Evolutionary conservation across 768 basidiomycete genomes (phyloP).

Genomic region (Fomitopsis serialis): DNA sequence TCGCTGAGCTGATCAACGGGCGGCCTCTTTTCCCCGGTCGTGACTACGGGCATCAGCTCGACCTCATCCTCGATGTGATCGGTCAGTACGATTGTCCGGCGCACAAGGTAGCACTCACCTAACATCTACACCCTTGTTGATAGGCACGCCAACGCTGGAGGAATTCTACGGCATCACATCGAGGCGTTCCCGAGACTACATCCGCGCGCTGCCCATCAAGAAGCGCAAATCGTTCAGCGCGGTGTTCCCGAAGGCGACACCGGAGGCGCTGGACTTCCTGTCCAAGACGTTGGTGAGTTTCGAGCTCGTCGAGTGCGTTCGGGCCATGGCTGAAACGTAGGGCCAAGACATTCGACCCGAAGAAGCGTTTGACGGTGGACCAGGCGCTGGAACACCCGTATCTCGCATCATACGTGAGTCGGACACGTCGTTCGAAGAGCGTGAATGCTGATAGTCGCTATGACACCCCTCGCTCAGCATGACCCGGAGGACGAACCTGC

Average conservation of each 20-base stretch:
- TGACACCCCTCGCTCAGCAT: conserved; percentile 38
- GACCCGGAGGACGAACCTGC: conserved; percentile 88
- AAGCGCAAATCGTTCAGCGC: conserved; percentile 66
- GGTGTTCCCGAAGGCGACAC: conserved; percentile 73
- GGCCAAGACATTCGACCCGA: conserved; percentile 76
- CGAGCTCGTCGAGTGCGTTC: neutral
- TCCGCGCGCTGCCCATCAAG: conserved; percentile 79
- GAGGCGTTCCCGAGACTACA: conserved; percentile 79
- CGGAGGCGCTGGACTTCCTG: conserved; percentile 69
- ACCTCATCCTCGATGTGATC: conserved; percentile 84
- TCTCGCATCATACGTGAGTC: conserved; percentile 64
- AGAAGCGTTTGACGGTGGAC: conserved; percentile 78
- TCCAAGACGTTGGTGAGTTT: conserved; percentile 57
- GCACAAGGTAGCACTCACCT: no score
- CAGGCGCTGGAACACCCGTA: conserved; percentile 82
- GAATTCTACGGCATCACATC: conserved; percentile 91
- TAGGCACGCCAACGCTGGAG: conserved; percentile 79
- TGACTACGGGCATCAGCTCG: conserved; percentile 83
- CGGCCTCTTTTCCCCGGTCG: conserved; percentile 86
- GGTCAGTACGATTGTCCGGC: conserved; percentile 32
- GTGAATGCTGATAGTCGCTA: neutral
- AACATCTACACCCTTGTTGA: neutral
- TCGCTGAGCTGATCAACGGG: conserved; percentile 78
- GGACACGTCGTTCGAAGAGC: neutral
- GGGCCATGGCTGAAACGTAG: conserved; percentile 1